Base-by-base conservation (phyloP, 129 eudicot genomes). In the Smallanthus sonchifolius region DNA sequence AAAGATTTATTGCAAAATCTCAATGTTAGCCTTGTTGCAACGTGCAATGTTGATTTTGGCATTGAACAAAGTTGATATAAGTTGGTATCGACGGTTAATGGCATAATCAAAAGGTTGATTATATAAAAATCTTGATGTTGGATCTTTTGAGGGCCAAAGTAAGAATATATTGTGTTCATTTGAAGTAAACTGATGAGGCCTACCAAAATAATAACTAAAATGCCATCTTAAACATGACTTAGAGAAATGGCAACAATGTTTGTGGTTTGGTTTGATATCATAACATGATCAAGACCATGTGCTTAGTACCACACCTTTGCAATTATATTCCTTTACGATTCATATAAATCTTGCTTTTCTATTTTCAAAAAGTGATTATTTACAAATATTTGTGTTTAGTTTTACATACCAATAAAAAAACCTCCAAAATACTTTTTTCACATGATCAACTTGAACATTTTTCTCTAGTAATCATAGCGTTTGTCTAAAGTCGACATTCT, bases 191-290 rank as follows among this genome's bases (percentile, higher is more conserved):
- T 40, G 76, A 57, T 72, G 66, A 65, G 73, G 65, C 79, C 79
- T 75, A 75, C 79, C 79, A 61, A 75, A 75, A 75, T 75, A 63
- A 63, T 75, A 75, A 75, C 65, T 37, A 75, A 52, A 75, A 37
- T 49, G 17, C n/a, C 55, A 65, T 65, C 56, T 51, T 75, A 75
- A 75, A 75, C 79, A 75, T 47, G 38, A 52, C 79, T 75, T 75
- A 65, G 79, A 75, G 64, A 75, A 49, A 37, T 52, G 66, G 73
- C 79, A 75, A 75, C 79, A 65, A 75, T 75, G 34, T 54, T 64
- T 75, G 36, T 64, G 51, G 60, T 73, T 73, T 64, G 51, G 60
- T 73, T 73, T 60, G 77, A 73, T 56, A 40, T 55, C 67, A 72
- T 72, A 75, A 30, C 72, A 75, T 75, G 55, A 51, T 75, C 73